Conservation (phyloP, 306 rosid species). For the Vigna mungo region DNA sequence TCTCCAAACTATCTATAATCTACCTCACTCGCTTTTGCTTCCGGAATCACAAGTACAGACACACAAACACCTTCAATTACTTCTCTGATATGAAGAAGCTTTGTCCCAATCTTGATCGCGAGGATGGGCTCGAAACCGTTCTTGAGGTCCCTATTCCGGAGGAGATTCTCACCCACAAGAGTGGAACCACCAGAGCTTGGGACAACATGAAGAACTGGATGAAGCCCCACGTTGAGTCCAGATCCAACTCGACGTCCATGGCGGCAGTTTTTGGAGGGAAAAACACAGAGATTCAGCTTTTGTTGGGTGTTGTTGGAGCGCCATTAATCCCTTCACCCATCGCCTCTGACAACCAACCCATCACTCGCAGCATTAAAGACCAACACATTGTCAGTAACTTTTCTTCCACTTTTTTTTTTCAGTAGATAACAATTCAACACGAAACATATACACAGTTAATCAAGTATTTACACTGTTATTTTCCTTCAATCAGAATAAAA, state of each 20-base stretch:
- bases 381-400: constrained; percentile 70
- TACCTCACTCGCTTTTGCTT: not conserved
- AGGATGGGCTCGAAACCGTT: constrained; percentile 91
- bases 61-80: not conserved
- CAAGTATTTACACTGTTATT: not conserved
- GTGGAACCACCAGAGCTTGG: constrained; percentile 64
- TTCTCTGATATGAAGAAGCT: constrained; percentile 76
- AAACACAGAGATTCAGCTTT: constrained; percentile 77
- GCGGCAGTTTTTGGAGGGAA: constrained; percentile 64
- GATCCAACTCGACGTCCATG: constrained; percentile 50
- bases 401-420: not conserved
- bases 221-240: constrained; percentile 56
- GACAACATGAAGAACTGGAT: constrained; percentile 83
- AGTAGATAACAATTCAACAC: not conserved
- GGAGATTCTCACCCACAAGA: constrained; percentile 66
- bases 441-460: not conserved
- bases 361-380: constrained; percentile 74
- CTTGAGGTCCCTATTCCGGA: constrained; percentile 98
- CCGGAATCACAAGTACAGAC: not conserved
- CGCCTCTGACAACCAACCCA: constrained; percentile 55
- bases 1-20: not conserved
- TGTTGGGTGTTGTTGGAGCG: constrained; percentile 91
- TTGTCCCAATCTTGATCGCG: constrained; percentile 86
- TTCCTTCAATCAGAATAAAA: not conserved
- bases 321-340: constrained; percentile 84